Base-by-base conservation (phyloP, 2,329 filamentous ascomycete genomes). In the Epichloe typhina region DNA sequence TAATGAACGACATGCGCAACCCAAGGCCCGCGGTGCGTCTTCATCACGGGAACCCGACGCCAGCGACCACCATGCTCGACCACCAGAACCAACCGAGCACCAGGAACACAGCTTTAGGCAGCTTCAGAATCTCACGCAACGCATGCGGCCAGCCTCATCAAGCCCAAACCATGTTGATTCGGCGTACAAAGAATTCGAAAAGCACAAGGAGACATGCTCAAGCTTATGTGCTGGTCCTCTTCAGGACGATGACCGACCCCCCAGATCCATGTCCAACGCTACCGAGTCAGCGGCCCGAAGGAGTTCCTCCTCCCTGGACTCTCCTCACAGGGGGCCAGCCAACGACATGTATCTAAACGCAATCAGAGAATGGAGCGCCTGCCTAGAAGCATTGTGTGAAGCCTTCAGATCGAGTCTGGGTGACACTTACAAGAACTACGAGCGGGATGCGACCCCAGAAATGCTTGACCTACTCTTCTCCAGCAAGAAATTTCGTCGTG, bases 341-440 rank as follows among this genome's bases (percentile, higher is more conserved):
- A 60, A 54, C 6, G 69, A 69, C 39, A 54, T 57, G 7, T 69
- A 66, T 58, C 53, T 74, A 6, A 58, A 58, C 13, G 64, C 65
- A 1, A 65, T 76, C 42, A 64, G 66, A 9, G 72, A 72, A 8
- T 76, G 72, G 69, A 71, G 68, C 56, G 56, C 57, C 1, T 67
- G 67, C 38, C 63, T 75, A 19, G 69, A 73, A 50, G 55, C 59
- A 1, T 60, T 77, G 41, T 59, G 68, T 5, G 66, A 71, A 7
- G 65, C 67, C 3, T 65, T 74, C 19, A 64, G 64, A 50, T 59
- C 56, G n/a, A 71, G 66, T 41, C 58, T 77, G 1, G 59, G 66
- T 2, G 66, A 69, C 19, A 74, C 70, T 1, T 76, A 76, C 54
- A 68, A 66, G 53, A 66, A 61, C 23, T 72, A 73, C 49, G 70